These are phyloP conservation scores for Podospora didyma DNA, from an alignment of 495 filamentous ascomycete genomes.

Conservation along the genomic window DNA sequence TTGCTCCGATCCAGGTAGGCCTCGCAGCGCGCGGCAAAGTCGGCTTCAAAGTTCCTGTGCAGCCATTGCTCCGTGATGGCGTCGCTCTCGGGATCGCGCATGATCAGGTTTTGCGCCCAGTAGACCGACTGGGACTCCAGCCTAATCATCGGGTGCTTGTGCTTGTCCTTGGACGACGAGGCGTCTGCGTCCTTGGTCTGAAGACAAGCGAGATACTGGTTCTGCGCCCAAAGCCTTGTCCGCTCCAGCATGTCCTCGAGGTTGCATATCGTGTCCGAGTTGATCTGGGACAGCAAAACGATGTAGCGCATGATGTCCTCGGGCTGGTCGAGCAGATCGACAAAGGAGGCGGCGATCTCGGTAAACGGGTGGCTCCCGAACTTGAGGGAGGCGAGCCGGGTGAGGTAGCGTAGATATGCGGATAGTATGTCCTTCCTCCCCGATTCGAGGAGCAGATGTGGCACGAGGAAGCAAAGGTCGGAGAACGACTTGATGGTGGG, in stretches of 20 bases:
- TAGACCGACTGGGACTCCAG: constrained; percentile 24
- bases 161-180: background rate
- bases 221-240: constrained; percentile 21
- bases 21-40: constrained; percentile 14
- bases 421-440: constrained; percentile 18
- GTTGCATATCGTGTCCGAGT: constrained; percentile 21
- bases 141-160: constrained; percentile 24
- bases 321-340: constrained; percentile 15
- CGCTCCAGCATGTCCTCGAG: constrained; percentile 13
- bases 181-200: constrained; percentile 3
- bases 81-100: constrained; percentile 17
- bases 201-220: constrained; percentile 25
- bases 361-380: constrained; percentile 23
- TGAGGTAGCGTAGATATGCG: constrained; percentile 22
- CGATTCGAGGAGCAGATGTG: constrained; percentile 24
- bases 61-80: constrained; percentile 21
- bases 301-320: constrained; percentile 26
- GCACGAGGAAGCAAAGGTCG: constrained; percentile 26
- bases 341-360: constrained; percentile 19
- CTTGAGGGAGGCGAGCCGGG: constrained; percentile 14
- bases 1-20: constrained; percentile 1
- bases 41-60: constrained; percentile 8
- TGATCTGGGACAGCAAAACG: constrained; percentile 19
- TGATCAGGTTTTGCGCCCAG: constrained; percentile 27
- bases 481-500: constrained; percentile 27